Evolutionary conservation across 371 early-diverging fungal species (phyloP).

Genomic region (Mortierella sp.): DNA sequence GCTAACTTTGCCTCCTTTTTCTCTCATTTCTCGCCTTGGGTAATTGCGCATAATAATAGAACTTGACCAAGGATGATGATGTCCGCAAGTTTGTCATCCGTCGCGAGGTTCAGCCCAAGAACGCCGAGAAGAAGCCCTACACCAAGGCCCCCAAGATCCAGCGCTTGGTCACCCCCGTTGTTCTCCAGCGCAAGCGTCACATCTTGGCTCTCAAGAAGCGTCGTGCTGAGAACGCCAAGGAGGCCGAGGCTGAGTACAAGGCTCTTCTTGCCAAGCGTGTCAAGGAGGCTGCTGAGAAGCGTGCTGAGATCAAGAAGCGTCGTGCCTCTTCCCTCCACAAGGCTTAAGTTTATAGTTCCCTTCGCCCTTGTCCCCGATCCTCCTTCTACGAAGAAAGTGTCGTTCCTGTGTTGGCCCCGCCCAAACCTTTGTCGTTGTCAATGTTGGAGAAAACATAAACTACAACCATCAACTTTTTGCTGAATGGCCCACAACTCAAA

Average conservation of each 20-base stretch:
- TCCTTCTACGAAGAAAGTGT: no score
- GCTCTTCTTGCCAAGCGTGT: conserved; percentile 90
- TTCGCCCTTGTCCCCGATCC: no score
- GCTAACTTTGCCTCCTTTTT: no score
- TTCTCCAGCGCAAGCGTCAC: conserved; percentile 94
- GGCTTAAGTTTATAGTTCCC: conserved; percentile 54
- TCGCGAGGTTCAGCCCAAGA: conserved; percentile 92
- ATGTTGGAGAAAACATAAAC: no score
- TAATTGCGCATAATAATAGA: conserved; percentile 39
- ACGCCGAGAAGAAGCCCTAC: conserved; percentile 88
- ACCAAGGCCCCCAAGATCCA: conserved; percentile 97
- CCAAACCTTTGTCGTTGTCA: no score
- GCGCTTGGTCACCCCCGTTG: conserved; percentile 95
- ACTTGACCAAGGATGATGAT: conserved; percentile 96
- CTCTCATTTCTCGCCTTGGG: no score
- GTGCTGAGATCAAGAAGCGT: conserved; percentile 69
- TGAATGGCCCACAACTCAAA: no score
- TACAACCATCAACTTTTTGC: no score
- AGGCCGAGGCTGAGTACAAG: conserved; percentile 93
- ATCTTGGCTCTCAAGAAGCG: conserved; percentile 85
- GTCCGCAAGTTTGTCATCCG: conserved; percentile 98
- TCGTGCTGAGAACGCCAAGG: conserved; percentile 81
- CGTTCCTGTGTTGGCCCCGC: no score
- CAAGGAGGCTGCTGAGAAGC: conserved; percentile 88
- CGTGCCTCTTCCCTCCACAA: conserved; percentile 71